Evolutionary conservation across 306 rosid species (phyloP), one percentile per base, ranked within the genome.

Genomic region (Dalbergia cochinchinensis): DNA sequence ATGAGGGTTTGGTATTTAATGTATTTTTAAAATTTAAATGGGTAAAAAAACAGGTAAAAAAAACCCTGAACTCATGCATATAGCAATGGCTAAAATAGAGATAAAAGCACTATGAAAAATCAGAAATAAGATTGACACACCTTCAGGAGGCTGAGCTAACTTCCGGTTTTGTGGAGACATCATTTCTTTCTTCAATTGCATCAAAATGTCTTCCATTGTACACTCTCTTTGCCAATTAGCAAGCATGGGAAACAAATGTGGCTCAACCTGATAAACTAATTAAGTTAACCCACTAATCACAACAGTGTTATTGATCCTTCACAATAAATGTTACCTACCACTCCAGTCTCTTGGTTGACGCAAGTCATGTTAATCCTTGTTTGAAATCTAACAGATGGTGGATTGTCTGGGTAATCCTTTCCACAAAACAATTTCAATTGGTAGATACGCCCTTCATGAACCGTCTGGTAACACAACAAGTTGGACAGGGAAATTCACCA

Each of bases 121-220:
- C 39, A 57, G 45, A 71, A 71, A 61, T 74, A 76, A 76, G 74
- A 67, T 16, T 33, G 19, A 78, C 90, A 34, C 59, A 93, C 98
- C 98, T 91, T 95, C 99, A 58, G 93, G 91, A 74, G 98, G 98
- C 87, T 95, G 99, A 83, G 91, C 81, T 78, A 92, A 90, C 90
- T 84, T 95, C 84, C 98, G 89, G 83, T 95, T 95, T 80, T 95
- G 99, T 55, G 99, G 97, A 69, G 94, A 91, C 76, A 55, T 81
- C 99, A 95, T 95, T 57, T 95, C 99, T 88, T 95, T 95, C 93
- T 95, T 95, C 92, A 95, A 78, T 75, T 91, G 99, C 79, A 91
- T 69, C 84, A 95, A 87, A 81, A 90, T 74, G 80, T 90, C 97
- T 87, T 95, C 99, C 99, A 95, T 90, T 54, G 96, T 93, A 84